Evolutionary conservation across 352 stramenopile species (phyloP), one percentile per base, ranked within the genome.

Genomic region (Pythium brassicae): DNA sequence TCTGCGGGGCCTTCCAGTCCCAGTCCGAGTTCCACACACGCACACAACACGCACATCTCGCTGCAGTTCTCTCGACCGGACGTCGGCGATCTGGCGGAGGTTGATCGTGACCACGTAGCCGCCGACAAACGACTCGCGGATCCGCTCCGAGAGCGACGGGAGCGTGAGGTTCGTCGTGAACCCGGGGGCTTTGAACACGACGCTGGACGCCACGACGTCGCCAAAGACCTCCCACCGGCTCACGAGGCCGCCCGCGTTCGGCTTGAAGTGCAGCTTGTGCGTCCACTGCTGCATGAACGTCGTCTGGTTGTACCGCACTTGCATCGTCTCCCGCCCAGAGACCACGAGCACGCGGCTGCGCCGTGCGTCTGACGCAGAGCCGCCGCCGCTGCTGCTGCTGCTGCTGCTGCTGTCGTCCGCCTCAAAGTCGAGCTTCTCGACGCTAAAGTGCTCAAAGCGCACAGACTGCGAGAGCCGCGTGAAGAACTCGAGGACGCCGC

Each of bases 251-350:
- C 68, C 69, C 7, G 65, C 61, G 27, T 69, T 66, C 32, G 72
- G 67, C 55, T 89, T 89, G 51, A 94, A 90, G 59, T 94, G 78
- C 43, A 94, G 69, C 50, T 94, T 92, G 67, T 94, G 84, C 20
- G 72, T 87, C 70, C 83, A 92, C 49, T 92, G 82, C 66, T 94
- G 84, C 78, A 92, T 89, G 59, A 94, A 94, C 15, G 78, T 90
- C 9, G 80, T 84, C 37, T 92, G 79, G 50, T 89, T 90, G 59
- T 76, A 76, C 14, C 84, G 82, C 48, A 92, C 84, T 53, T 89
- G 82, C 81, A 94, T 92, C 4, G 78, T 91, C 63, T 94, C 84
- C 19, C 78, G 78, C 22, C 84, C 84, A 0, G 74, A 77, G 43
- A 92, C 73, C 10, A 92, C 74, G 2, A 94, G 60, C 19, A 94